A percentile compares a stretch with the other conserved stretches of the same genome.
Conservation (phyloP, 2,329 filamentous ascomycete species). For the Salinomyces thailandicus region DNA sequence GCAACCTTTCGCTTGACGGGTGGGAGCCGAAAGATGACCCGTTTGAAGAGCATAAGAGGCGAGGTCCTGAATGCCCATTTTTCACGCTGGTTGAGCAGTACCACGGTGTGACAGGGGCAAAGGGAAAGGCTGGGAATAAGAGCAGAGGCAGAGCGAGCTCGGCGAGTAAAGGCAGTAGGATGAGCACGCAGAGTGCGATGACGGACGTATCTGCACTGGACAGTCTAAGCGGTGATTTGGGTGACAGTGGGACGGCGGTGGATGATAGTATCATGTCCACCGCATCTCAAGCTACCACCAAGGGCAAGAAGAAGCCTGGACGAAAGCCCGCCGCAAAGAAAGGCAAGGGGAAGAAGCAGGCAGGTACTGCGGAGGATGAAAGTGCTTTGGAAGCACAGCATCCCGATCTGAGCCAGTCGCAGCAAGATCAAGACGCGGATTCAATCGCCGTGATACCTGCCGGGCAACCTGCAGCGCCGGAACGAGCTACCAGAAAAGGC, state of each 20-base stretch:
- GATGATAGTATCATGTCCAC: conserved; percentile 45
- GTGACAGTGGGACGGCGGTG: conserved; percentile 30
- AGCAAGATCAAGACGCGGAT: background rate
- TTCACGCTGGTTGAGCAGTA: conserved; percentile 55
- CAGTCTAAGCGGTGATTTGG: conserved; percentile 10
- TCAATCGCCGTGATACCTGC: conserved; percentile 7
- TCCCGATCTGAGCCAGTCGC: conserved; percentile 9
- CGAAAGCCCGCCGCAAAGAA: conserved; percentile 40
- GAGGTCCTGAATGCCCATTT: conserved; percentile 71
- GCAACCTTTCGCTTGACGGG: conserved; percentile 76
- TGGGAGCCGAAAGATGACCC: conserved; percentile 94
- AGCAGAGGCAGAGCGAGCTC: conserved; percentile 16
- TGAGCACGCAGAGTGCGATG: conserved; percentile 39
- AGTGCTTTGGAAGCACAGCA: conserved; percentile 5
- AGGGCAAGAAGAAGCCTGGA: conserved; percentile 20
- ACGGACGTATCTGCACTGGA: conserved; percentile 16
- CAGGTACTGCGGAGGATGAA: conserved; percentile 6
- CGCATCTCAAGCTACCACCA: conserved; percentile 22
- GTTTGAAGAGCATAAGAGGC: conserved; percentile 74
- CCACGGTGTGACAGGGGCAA: conserved; percentile 23
- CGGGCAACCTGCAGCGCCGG: conserved; percentile 4
- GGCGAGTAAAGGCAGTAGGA: conserved; percentile 58
- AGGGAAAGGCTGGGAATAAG: conserved; percentile 15
- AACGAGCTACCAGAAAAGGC: conserved; percentile 11
- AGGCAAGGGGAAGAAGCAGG: conserved; percentile 27